phyloP scores from a whole-genome alignment of 2,329 filamentous ascomycete genomes.

The Colletotrichum filicis region DNA sequence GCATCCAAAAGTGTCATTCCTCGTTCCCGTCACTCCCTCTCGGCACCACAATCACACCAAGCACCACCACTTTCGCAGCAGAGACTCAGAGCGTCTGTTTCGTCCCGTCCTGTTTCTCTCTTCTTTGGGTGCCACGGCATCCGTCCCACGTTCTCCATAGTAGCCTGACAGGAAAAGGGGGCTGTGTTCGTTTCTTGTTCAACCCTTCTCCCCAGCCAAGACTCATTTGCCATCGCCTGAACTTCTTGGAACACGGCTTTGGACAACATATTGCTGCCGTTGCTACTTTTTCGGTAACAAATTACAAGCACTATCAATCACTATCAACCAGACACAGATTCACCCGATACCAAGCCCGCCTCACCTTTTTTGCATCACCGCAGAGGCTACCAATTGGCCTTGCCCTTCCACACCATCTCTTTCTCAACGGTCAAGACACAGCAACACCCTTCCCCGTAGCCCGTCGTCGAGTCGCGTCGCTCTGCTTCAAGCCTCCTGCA shows the following conservation, averaged over 20 bases:
- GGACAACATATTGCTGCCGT: neutral
- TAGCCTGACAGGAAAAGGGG: conserved; percentile 34
- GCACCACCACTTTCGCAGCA: neutral
- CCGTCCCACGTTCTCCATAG: conserved; percentile 29
- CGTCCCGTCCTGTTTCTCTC: conserved; percentile 11
- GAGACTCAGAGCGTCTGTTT: conserved; percentile 4
- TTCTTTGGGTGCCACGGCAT: conserved; percentile 5
- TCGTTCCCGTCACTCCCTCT: neutral
- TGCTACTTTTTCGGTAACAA: neutral
- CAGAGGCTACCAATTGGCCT: conserved; percentile 27
- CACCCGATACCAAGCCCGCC: neutral
- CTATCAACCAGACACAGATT: neutral
- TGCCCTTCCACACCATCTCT: conserved; percentile 30
- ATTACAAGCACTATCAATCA: neutral
- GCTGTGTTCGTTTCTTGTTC: conserved; percentile 33
- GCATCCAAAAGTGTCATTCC: conserved; percentile 5
- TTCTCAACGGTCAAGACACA: neutral
- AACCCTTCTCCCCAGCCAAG: conserved; percentile 12
- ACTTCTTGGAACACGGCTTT: conserved; percentile 26
- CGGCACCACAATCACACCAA: neutral
- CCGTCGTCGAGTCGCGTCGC: neutral
- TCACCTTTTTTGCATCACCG: conserved; percentile 5
- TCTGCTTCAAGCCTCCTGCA: neutral
- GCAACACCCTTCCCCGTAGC: neutral
- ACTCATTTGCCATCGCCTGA: conserved; percentile 20